Base-by-base conservation (phyloP, 2,329 filamentous ascomycete genomes). In the Pseudogymnoascus sp. region DNA sequence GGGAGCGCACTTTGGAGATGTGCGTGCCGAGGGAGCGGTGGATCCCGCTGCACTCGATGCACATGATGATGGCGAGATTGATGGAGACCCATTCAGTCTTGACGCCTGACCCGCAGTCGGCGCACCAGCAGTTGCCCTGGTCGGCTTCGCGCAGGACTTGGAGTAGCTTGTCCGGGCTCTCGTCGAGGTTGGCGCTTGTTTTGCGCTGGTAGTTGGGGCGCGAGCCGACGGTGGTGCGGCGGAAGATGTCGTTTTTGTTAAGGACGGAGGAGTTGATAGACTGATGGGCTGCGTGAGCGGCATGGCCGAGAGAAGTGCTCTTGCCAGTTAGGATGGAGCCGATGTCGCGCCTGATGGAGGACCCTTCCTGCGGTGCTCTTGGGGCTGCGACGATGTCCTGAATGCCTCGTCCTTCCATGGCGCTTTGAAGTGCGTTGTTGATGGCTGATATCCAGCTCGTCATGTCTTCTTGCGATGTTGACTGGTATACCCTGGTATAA, bases 71-170 rank as follows among this genome's bases (percentile, higher is more conserved):
- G 48, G 90, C 94, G 3, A 99, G 80, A 68, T 99, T 99, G 74
- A 99, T 96, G 0, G 94, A 97, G 26, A 97, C 94, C 94, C 94
- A 99, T 73, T 99, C 94, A 19, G 96, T 92, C 75, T 96, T 97
- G 69, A 85, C 83, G 33, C 88, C 87, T 6, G 91, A 95, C 9
- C 90, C 89, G 70, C 94, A 99, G 72, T 99, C 94, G 13, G 94
- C 94, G 71, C 94, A 99, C 82, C 88, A 89, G 66, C 84, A 87
- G 73, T 99, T 99, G 38, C 90, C 92, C 68, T 95, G 88, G 69
- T 99, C 94, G 57, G 88, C 89, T 61, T 95, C 89, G 57, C 92
- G 87, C 39, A 99, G 83, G 70, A 88, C 85, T 70, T 95, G 90
- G 4, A 99, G 80, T 7, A 99, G 78, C 71, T 87, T 92, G 63